Base-by-base conservation (phyloP, 441 rosid genomes). In the Populus hybrid region DNA sequence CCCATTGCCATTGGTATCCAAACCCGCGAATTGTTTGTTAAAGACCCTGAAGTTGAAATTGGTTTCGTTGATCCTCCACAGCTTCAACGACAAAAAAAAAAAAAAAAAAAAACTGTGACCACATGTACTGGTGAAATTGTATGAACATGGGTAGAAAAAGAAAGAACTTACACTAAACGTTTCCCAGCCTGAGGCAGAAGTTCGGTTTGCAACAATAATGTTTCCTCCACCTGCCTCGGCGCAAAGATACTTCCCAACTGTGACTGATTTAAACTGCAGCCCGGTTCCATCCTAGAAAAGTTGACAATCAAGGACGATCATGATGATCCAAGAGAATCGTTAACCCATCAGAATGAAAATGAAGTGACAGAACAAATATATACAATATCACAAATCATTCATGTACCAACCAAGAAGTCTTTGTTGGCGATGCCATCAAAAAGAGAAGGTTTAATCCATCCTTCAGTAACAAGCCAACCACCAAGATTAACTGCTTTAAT, bases 381-480 rank as follows among this genome's bases (percentile, higher is more conserved):
- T 23, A 5, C 16, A 24, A n/a, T 1, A 14, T 4, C 2, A 56
- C 67, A 64, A 64, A 35, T 36, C 21, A 26, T 12, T 61, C 50
- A 2, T 64, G 7, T 8, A 79, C 79, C 29, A 70, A 88, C 93
- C 89, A 90, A 78, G 77, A 90, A 85, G 74, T 88, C 89, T 73
- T 82, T 86, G 85, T 88, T 86, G 75, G 87, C 75, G 79, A 90
- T 88, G 79, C 88, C 89, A 42, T 88, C 82, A 10, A 90, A 90
- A 45, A 90, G 92, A 69, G 90, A 83, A 53, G 92, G 94, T 29
- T 86, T 86, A 64, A 87, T 90, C 94, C 92, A 88, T 45, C 90
- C 90, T 88, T 88, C 93, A 1, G 90, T 83, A 9, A 90, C 88
- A 1, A 88, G 83, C 93, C 93, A 90, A 12, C 93, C 93, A 68